Evolutionary conservation across 2,329 filamentous ascomycete genomes (phyloP).

Genomic region (Alternaria postmessia): DNA sequence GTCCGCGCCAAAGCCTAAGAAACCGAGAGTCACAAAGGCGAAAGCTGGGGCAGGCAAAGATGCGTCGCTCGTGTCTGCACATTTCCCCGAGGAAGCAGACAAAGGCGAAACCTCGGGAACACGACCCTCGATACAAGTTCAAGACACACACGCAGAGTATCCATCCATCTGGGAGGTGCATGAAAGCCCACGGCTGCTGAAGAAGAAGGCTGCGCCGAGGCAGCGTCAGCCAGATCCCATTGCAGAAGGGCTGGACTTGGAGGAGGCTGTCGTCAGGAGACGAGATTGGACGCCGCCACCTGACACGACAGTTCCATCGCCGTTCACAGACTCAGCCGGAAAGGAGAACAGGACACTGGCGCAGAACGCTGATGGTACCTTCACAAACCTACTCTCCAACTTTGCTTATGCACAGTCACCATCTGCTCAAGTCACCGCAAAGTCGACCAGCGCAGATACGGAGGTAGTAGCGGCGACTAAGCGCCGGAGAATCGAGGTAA

Average conservation of each 20-base stretch:
- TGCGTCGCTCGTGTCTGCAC: constrained; percentile 30
- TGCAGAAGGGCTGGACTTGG: constrained; percentile 32
- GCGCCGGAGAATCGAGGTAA: constrained; percentile 41
- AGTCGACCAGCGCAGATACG: constrained; percentile 4
- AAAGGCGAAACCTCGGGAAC: constrained; percentile 6
- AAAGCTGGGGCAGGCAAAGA: constrained; percentile 23
- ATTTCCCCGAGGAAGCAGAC: constrained; percentile 22
- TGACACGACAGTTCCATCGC: constrained; percentile 32
- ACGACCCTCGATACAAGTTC: not conserved
- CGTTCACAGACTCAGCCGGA: constrained; percentile 26
- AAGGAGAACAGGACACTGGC: constrained; percentile 35
- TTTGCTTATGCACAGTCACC: constrained; percentile 38
- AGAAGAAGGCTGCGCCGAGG: constrained; percentile 21
- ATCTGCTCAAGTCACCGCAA: constrained; percentile 12
- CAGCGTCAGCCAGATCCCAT: constrained; percentile 16
- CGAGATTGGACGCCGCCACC: constrained; percentile 49
- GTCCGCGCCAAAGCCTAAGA: constrained; percentile 34
- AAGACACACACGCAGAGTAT: constrained; percentile 4
- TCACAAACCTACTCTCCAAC: constrained; percentile 38
- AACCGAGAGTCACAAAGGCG: constrained; percentile 34
- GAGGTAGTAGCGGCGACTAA: constrained; percentile 29
- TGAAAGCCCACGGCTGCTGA: constrained; percentile 26
- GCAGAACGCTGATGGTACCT: constrained; percentile 20
- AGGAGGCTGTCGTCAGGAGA: constrained; percentile 42
- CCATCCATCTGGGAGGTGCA: constrained; percentile 39